Evolutionary conservation across 192 early-diverging fungal genomes (phyloP).

Genomic region (Lunasporangiospora selenospora): DNA sequence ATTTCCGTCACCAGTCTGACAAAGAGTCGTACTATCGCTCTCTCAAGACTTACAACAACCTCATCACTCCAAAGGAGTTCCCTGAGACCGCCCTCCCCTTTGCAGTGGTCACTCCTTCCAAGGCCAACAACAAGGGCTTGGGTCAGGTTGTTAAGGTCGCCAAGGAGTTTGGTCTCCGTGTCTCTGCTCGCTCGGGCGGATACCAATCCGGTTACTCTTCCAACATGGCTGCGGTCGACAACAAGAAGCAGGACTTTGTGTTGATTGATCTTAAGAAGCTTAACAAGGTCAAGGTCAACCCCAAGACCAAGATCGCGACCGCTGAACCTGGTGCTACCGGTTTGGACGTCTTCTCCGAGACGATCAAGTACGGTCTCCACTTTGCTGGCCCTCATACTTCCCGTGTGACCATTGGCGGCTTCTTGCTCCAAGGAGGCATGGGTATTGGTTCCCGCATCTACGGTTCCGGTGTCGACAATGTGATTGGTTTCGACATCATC

Average conservation of each 20-base stretch:
- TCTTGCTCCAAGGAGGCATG: constrained; percentile 44
- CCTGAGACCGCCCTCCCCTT: constrained; percentile 24
- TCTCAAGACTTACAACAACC: constrained; percentile 49
- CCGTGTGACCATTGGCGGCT: constrained; percentile 39
- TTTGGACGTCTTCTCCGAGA: constrained; percentile 30
- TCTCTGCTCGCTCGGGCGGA: constrained; percentile 42
- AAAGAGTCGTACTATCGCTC: constrained; percentile 24
- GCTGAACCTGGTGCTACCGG: constrained; percentile 45
- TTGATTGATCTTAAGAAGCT: constrained; percentile 37
- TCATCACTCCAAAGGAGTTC: constrained; percentile 41
- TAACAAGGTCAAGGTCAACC: constrained; percentile 27
- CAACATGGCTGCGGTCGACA: constrained; percentile 46
- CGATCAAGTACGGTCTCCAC: constrained; percentile 44
- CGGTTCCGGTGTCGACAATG: constrained; percentile 45
- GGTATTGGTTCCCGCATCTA: constrained; percentile 42
- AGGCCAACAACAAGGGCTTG: constrained; percentile 34
- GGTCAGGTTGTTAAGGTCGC: constrained; percentile 29
- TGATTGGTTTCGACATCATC: constrained; percentile 43
- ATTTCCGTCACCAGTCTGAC: constrained; percentile 33
- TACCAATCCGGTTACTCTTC: constrained; percentile 43
- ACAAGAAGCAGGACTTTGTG: constrained; percentile 35
- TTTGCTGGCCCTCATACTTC: constrained; percentile 36
- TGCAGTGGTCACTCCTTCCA: constrained; percentile 23
- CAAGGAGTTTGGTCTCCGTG: constrained; percentile 32
- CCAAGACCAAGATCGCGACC: constrained; percentile 29